Conservation (phyloP, 1,139 yeast genomes). For the Scheffersomyces titani region DNA sequence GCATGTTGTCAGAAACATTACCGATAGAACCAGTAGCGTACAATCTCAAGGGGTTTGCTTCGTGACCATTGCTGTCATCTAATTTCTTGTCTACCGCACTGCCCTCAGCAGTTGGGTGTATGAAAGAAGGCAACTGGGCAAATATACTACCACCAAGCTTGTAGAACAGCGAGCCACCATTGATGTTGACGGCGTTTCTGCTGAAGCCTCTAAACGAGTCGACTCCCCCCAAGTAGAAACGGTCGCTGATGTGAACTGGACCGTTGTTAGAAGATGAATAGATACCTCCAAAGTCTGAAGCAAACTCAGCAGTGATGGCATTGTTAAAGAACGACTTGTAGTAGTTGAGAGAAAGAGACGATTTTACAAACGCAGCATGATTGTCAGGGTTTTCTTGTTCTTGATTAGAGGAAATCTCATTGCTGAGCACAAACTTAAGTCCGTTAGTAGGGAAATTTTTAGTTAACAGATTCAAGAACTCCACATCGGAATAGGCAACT, state of each 20-base stretch:
- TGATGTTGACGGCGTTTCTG: slow-evolving; percentile 35
- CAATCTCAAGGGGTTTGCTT: slow-evolving; percentile 44
- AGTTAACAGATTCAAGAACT: slow-evolving; percentile 24
- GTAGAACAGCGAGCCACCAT: slow-evolving; percentile 46
- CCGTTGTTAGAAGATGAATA: slow-evolving; percentile 18
- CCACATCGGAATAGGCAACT: slow-evolving; percentile 23
- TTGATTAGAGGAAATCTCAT: slow-evolving; percentile 37
- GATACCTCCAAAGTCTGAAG: slow-evolving; percentile 39
- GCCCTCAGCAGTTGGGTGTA: slow-evolving; percentile 20
- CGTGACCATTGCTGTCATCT: slow-evolving; percentile 18
- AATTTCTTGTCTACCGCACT: slow-evolving; percentile 11
- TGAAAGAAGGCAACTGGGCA: slow-evolving; percentile 37
- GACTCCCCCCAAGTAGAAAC: slow-evolving; percentile 51
- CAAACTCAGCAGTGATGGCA: slow-evolving; percentile 37
- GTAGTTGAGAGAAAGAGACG: slow-evolving; percentile 26
- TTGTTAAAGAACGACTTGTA: slow-evolving; percentile 41
- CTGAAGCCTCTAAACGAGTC: slow-evolving; percentile 41
- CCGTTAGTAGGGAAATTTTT: slow-evolving; percentile 38
- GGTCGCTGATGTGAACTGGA: slow-evolving; percentile 46
- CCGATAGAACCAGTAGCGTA: slow-evolving; percentile 40
- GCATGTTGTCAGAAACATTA: slow-evolving; percentile 31
- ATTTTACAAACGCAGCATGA: slow-evolving; percentile 28
- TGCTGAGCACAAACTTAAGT: slow-evolving; percentile 17
- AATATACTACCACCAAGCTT: slow-evolving; percentile 35
- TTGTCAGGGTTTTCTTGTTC: slow-evolving; percentile 25